Conservation (phyloP, 345 rosid genomes). For the Populus nigra region DNA sequence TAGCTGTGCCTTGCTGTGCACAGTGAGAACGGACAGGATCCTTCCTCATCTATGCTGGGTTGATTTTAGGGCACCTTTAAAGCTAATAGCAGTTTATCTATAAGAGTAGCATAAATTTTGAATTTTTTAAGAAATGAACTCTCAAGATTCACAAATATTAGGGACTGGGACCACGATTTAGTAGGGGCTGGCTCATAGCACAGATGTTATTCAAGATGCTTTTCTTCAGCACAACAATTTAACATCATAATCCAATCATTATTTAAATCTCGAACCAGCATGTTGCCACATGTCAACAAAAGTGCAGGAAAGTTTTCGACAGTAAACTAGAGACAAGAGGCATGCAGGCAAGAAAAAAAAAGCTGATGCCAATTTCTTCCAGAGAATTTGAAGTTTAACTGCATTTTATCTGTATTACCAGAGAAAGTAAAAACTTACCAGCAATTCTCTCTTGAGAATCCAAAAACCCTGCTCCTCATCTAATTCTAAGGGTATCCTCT, state of each 20-base stretch:
- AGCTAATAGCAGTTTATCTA: background rate
- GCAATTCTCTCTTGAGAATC: conserved; percentile 64
- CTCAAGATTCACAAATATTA: background rate
- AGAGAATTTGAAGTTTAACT: background rate
- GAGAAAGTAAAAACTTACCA: conserved; percentile 39
- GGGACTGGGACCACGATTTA: background rate
- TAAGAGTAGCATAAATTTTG: background rate
- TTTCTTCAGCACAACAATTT: background rate
- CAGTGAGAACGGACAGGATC: background rate
- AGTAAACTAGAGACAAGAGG: background rate
- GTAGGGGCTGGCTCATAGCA: background rate
- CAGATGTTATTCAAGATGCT: background rate
- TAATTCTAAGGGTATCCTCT: conserved; percentile 71
- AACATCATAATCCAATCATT: background rate
- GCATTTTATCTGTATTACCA: background rate
- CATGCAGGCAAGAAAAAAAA: background rate
- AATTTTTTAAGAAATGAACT: background rate
- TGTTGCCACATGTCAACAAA: background rate
- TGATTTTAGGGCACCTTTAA: background rate
- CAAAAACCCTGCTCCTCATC: conserved; percentile 56
- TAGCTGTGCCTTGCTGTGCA: background rate
- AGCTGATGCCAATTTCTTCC: background rate
- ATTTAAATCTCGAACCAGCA: background rate
- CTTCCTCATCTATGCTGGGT: background rate
- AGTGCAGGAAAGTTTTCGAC: background rate